Evolutionary conservation across 352 stramenopile genomes (phyloP).

Genomic region (Globisporangium canariense): DNA sequence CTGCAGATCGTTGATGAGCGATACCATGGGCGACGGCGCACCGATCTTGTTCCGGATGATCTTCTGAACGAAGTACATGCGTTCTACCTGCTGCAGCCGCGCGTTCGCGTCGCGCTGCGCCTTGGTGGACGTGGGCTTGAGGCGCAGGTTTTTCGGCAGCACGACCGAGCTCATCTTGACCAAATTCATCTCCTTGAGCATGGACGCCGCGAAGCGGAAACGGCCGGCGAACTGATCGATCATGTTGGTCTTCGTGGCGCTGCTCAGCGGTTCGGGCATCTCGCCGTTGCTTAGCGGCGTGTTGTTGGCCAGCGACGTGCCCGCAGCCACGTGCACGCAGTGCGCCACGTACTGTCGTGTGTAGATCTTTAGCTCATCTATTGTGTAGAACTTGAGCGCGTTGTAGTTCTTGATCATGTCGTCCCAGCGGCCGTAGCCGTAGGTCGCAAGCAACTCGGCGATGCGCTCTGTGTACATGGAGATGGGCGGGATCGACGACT

Average conservation of each 20-base stretch:
- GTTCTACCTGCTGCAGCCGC: constrained; percentile 71
- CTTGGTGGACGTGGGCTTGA: constrained; percentile 18
- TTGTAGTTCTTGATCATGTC: constrained; percentile 42
- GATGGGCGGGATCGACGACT: constrained; percentile 28
- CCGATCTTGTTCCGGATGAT: constrained; percentile 19
- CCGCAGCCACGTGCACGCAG: constrained; percentile 38
- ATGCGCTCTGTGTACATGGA: constrained; percentile 40
- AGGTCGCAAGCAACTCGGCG: constrained; percentile 46
- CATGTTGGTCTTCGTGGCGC: constrained; percentile 23
- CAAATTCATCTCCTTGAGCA: constrained; percentile 49
- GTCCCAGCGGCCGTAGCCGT: constrained; percentile 84
- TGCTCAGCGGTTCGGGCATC: constrained; percentile 9
- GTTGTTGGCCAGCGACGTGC: constrained; percentile 24
- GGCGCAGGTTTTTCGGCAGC: constrained; percentile 18
- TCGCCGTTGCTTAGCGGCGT: constrained; percentile 15
- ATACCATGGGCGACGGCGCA: constrained; percentile 18
- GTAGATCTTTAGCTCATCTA: constrained; percentile 43
- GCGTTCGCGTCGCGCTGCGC: constrained; percentile 36
- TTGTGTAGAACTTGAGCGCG: constrained; percentile 38
- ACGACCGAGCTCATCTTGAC: constrained; percentile 21
- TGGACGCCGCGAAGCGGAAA: constrained; percentile 36
- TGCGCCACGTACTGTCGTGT: constrained; percentile 45
- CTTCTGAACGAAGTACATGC: constrained; percentile 55
- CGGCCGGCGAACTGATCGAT: constrained; percentile 36
- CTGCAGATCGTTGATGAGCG: constrained; percentile 46